Conservation (phyloP, 2,329 filamentous ascomycete species). For the Fusarium sp. region DNA sequence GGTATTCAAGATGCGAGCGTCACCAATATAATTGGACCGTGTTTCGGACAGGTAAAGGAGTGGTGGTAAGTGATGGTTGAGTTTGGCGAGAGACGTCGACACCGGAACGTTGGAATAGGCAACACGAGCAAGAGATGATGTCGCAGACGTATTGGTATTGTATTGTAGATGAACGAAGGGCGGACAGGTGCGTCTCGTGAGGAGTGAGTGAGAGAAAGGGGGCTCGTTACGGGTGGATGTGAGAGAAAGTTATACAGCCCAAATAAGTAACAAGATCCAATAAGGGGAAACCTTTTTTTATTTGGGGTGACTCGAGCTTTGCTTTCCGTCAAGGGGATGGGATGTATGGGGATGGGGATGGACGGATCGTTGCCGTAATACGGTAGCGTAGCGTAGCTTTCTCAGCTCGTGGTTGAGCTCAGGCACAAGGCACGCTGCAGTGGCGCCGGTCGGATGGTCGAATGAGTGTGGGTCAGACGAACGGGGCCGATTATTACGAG, state of each 20-base stretch:
- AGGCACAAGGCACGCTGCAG: conserved; percentile 40
- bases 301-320: conserved; percentile 33
- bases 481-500: conserved; percentile 34
- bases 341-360: conserved; percentile 1
- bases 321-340: conserved; percentile 32
- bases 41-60: conserved; percentile 44
- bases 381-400: conserved; percentile 32
- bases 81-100: conserved; percentile 45
- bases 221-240: conserved; percentile 16
- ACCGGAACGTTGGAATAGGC: conserved; percentile 47
- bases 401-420: conserved; percentile 35
- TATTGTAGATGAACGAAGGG: conserved; percentile 27
- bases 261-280: conserved; percentile 28
- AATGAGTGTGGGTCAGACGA: conserved; percentile 43
- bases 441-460: conserved; percentile 43
- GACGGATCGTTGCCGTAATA: conserved; percentile 39
- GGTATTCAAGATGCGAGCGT: conserved; percentile 46
- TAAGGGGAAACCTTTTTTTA: conserved; percentile 34
- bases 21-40: conserved; percentile 49
- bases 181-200: conserved; percentile 39
- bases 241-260: conserved; percentile 26
- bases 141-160: conserved; percentile 38
- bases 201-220: conserved; percentile 27
- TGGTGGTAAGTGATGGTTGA: conserved; percentile 37
- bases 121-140: conserved; percentile 47